Evolutionary conservation across 345 rosid genomes (phyloP).

Genomic region (Pugionium cornutum): DNA sequence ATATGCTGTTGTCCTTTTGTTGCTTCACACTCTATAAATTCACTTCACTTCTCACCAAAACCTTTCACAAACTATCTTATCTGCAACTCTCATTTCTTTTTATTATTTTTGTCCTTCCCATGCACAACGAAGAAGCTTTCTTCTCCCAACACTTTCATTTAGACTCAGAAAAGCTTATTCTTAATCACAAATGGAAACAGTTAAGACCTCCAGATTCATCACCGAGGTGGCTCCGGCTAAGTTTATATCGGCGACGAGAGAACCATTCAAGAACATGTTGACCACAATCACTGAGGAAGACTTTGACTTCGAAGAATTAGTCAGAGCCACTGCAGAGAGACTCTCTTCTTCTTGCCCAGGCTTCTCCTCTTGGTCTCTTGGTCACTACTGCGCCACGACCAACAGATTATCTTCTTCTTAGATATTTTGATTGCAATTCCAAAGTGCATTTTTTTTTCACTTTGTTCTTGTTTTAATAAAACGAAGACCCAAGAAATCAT

Average conservation of each 20-base stretch:
- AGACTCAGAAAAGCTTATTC: not conserved
- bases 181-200: constrained; percentile 32
- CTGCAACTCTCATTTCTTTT: not conserved
- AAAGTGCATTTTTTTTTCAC: not conserved
- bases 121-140: constrained; percentile 30
- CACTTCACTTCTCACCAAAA: constrained; percentile 20
- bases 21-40: constrained; percentile 20
- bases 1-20: not conserved
- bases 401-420: constrained; percentile 28
- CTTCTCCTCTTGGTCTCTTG: constrained; percentile 32
- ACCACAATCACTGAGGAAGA: constrained; percentile 56
- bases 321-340: constrained; percentile 34
- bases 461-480: constrained; percentile 16
- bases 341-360: constrained; percentile 34
- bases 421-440: not conserved
- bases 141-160: constrained; percentile 8
- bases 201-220: constrained; percentile 39
- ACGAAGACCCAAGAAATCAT: not conserved
- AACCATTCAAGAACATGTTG: constrained; percentile 46
- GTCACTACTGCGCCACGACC: constrained; percentile 27
- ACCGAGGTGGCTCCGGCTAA: constrained; percentile 55
- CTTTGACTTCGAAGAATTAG: constrained; percentile 37
- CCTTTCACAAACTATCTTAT: not conserved
- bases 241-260: constrained; percentile 43
- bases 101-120: not conserved